Conservation (phyloP, 768 basidiomycete genomes). For the Boletus sensibilis region DNA sequence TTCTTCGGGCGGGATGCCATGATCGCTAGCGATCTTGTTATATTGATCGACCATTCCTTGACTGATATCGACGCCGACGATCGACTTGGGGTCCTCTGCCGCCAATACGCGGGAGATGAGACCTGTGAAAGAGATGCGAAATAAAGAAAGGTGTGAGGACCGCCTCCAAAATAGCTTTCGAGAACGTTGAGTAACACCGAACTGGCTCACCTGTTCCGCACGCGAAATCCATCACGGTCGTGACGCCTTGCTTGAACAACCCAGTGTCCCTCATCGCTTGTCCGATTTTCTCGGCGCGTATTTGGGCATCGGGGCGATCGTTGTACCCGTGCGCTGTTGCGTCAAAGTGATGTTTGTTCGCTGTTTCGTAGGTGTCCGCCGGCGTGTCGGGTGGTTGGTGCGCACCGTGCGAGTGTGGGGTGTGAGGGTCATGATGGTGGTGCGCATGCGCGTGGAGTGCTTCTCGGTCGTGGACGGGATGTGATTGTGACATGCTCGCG, state of each 20-base stretch:
- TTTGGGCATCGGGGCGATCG: slow-evolving; percentile 16
- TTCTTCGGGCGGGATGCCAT: slow-evolving; percentile 62
- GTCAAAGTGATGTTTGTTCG: slow-evolving; percentile 30
- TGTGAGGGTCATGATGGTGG: not conserved
- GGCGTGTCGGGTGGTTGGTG: not conserved
- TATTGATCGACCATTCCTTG: slow-evolving; percentile 66
- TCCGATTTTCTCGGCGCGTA: slow-evolving; percentile 24
- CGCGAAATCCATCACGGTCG: slow-evolving; percentile 69
- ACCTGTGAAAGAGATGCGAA: slow-evolving; percentile 40
- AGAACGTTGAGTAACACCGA: not conserved
- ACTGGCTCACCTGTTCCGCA: slow-evolving; percentile 66
- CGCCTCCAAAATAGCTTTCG: not conserved
- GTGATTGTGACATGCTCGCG: not conserved
- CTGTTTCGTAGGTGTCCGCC: slow-evolving; percentile 16
- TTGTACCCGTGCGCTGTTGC: slow-evolving; percentile 26
- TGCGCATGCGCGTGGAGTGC: not conserved
- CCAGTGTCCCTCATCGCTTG: slow-evolving; percentile 36
- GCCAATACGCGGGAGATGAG: slow-evolving; percentile 61
- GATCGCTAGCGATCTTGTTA: slow-evolving; percentile 54
- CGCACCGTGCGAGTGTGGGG: not conserved
- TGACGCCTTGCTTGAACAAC: slow-evolving; percentile 53
- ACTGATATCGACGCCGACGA: slow-evolving; percentile 78
- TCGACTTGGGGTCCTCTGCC: slow-evolving; percentile 54
- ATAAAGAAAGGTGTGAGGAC: not conserved
- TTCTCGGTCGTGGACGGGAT: not conserved